Conservation (phyloP, 305 asterid species). For the Petunia hybrid region DNA sequence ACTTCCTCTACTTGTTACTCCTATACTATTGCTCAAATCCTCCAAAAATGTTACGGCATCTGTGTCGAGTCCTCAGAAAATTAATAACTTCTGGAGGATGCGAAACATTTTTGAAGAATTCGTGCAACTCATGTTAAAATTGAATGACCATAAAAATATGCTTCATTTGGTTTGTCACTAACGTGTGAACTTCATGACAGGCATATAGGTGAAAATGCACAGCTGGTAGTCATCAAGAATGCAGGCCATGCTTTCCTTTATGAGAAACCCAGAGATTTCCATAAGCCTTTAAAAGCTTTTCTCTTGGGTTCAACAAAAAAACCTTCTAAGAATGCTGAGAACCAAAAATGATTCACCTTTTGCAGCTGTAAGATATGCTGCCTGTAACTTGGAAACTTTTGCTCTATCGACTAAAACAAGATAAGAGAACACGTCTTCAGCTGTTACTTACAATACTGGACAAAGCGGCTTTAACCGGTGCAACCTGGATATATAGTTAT, state of each 20-base stretch:
- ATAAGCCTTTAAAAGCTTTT: slow-evolving; percentile 59
- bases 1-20: not conserved
- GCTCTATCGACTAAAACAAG: no score
- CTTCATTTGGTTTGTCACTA: slow-evolving; percentile 1
- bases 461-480: no score
- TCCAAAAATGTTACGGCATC: no score
- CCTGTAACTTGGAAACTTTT: not conserved
- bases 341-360: not conserved
- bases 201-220: slow-evolving; percentile 65
- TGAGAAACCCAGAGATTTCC: slow-evolving; percentile 63
- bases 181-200: slow-evolving; percentile 42
- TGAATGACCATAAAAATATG: not conserved
- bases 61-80: no score
- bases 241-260: slow-evolving; percentile 65
- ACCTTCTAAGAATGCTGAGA: not conserved
- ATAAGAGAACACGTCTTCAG: no score
- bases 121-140: no score
- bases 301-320: slow-evolving; percentile 38
- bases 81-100: not conserved
- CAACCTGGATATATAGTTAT: no score
- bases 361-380: not conserved
- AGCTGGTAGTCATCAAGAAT: slow-evolving; percentile 58
- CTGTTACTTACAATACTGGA: no score
- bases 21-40: no score
- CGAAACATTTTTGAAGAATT: no score